Evolutionary conservation across 2,329 filamentous ascomycete species (phyloP).

Genomic region (Bipolaris sorokiniana): DNA sequence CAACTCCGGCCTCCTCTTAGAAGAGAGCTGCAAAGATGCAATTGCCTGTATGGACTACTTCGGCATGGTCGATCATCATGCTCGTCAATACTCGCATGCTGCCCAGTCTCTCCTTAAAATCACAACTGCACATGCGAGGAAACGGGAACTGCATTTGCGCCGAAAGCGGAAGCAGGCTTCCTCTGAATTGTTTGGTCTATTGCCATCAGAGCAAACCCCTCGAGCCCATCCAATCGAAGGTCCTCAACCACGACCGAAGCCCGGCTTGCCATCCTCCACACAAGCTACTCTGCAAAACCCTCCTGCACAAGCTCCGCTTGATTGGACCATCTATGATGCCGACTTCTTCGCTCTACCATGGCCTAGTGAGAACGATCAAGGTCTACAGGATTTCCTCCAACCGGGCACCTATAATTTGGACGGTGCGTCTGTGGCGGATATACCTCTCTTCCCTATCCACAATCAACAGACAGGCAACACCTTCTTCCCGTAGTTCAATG

Average conservation of each 20-base stretch:
- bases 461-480: slow-evolving; percentile 30
- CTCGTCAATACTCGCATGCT: slow-evolving; percentile 39
- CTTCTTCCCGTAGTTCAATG: slow-evolving; percentile 11
- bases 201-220: slow-evolving; percentile 19
- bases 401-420: slow-evolving; percentile 39
- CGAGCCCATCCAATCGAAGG: background rate
- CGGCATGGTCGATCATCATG: slow-evolving; percentile 35
- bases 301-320: slow-evolving; percentile 20
- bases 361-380: slow-evolving; percentile 41
- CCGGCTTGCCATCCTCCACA: slow-evolving; percentile 5
- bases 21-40: slow-evolving; percentile 29
- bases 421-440: slow-evolving; percentile 39
- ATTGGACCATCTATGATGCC: slow-evolving; percentile 43
- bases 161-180: slow-evolving; percentile 38
- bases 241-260: slow-evolving; percentile 5
- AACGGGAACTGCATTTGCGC: slow-evolving; percentile 31
- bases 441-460: slow-evolving; percentile 41
- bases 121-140: slow-evolving; percentile 33
- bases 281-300: slow-evolving; percentile 10
- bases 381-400: slow-evolving; percentile 40
- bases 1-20: slow-evolving; percentile 28
- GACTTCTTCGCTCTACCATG: slow-evolving; percentile 42
- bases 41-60: slow-evolving; percentile 39
- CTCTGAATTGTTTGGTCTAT: slow-evolving; percentile 38
- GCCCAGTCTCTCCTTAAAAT: slow-evolving; percentile 35